A percentile compares a stretch with the other conserved stretches of the same genome.
Evolutionary conservation across 352 stramenopile genomes (phyloP).

Genomic region (Phytophthora hibernalis): DNA sequence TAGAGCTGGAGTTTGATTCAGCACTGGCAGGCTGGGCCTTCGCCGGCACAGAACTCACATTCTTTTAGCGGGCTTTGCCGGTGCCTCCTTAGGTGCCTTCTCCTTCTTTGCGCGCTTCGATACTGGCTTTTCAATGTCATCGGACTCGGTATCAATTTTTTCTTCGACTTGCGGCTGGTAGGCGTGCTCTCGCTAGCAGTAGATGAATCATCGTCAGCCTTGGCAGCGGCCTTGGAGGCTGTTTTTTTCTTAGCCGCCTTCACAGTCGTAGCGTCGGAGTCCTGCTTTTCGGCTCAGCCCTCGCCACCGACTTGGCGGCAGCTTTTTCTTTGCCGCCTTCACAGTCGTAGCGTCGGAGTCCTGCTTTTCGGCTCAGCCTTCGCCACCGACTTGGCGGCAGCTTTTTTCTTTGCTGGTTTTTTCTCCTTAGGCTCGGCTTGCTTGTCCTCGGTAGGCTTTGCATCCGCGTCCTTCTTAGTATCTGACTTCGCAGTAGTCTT

Average conservation of each 20-base stretch:
- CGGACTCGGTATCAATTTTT: conserved; percentile 41
- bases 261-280: conserved; percentile 5
- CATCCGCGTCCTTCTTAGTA: conserved; percentile 1
- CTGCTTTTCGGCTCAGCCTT: background rate
- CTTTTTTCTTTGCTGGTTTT: conserved; percentile 29
- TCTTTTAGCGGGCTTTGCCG: conserved; percentile 27
- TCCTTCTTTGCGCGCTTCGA: conserved; percentile 53
- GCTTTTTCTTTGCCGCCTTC: conserved; percentile 32
- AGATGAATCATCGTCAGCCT: conserved; percentile 27
- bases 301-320: conserved; percentile 8
- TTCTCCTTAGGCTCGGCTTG: conserved; percentile 1
- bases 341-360: no score
- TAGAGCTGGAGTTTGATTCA: conserved; percentile 21
- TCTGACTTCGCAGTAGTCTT: conserved; percentile 24
- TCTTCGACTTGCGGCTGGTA: conserved; percentile 41
- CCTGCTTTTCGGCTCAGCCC: background rate
- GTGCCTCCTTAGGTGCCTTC: conserved; percentile 19
- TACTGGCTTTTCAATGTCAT: conserved; percentile 32
- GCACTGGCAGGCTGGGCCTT: conserved; percentile 11
- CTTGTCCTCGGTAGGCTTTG: conserved; percentile 6
- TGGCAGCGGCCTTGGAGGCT: conserved; percentile 7
- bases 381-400: conserved; percentile 8
- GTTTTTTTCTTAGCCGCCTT: conserved; percentile 36
- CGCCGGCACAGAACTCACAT: conserved; percentile 3
- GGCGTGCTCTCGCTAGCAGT: conserved; percentile 28